Evolutionary conservation across 495 filamentous ascomycete genomes (phyloP), one percentile per base, ranked within the genome.

Genomic region (Penicillium lividum): DNA sequence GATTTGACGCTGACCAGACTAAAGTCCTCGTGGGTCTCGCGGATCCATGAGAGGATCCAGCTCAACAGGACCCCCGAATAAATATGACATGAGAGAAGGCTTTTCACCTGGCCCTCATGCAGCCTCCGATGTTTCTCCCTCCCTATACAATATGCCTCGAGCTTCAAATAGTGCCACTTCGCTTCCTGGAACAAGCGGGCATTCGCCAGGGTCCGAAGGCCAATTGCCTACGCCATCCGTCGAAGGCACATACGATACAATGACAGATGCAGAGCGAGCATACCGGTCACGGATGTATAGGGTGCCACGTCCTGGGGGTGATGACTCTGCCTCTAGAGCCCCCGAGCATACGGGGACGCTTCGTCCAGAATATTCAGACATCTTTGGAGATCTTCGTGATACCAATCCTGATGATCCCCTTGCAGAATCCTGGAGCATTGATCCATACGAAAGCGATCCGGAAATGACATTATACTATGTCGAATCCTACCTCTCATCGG

Each of bases 371-470:
- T 75, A 76, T 55, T 55, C 65, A 9, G 72, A 75, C 5, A 70
- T 76, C 10, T 46, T 78, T 45, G 68, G 57, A 33, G 72, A 75
- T 43, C 55, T 75, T 38, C 69, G 69, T 16, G 68, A 74, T 10
- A 51, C 60, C 25, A 67, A 67, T 45, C 50, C 65, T 2, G 66
- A 73, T 11, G 81, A 84, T 53, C 79, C 80, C 31, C 66, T 87
- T 49, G 68, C 76, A 27, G 70, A 75, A 29, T 80, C 82, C 54
- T 89, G 84, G 87, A 80, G 84, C 57, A 72, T 80, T 55, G 86
- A 92, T 65, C 84, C 86, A 54, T 89, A 83, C 65, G 79, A 79
- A 30, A 68, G 66, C 27, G 77, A 84, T 51, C 78, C 79, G 0
- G 73, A 80, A 51, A 54, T 74, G 38, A 76, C 77, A 6, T 56